Percentiles rank a stretch among this genome's conserved stretches.
Conservation (phyloP, 2,329 filamentous ascomycete genomes). For the Geosmithia putterillii region DNA sequence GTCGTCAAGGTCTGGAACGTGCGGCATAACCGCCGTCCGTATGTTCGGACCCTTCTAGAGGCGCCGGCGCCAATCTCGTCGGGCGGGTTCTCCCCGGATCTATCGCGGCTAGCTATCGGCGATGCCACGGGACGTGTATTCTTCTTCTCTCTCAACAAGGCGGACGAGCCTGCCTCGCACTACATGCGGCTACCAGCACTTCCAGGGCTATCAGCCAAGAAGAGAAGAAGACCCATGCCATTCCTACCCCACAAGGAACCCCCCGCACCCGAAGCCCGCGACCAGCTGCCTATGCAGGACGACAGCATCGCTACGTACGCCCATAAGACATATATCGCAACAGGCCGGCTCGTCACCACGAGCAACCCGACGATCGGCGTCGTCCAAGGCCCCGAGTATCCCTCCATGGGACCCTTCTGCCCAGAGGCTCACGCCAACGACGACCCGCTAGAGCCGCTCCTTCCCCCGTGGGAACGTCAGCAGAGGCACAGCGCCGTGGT, state of each 20-base stretch:
- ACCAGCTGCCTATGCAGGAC: no score
- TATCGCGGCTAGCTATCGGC: conserved; percentile 41
- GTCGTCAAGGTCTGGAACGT: conserved; percentile 52
- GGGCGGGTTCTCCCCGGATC: conserved; percentile 46
- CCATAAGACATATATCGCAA: conserved; percentile 16
- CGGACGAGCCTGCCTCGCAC: conserved; percentile 20
- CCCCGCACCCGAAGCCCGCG: conserved; percentile 19
- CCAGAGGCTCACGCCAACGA: conserved; percentile 33
- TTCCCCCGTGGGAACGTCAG: conserved; percentile 25
- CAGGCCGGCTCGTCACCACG: conserved; percentile 26
- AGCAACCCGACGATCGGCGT: conserved; percentile 37
- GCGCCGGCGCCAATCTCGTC: conserved; percentile 43
- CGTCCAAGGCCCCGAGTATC: conserved; percentile 42
- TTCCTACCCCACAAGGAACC: conserved; percentile 39
- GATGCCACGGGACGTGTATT: conserved; percentile 50
- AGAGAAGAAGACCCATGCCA: conserved; percentile 32
- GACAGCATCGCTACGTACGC: conserved; percentile 11
- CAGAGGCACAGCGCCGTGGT: conserved; percentile 28
- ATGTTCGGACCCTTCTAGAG: conserved; percentile 40
- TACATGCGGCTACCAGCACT: no score
- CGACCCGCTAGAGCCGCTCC: conserved; percentile 29
- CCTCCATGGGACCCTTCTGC: conserved; percentile 30
- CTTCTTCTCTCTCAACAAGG: conserved; percentile 36
- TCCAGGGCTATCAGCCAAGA: no score
- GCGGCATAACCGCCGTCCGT: conserved; percentile 26